Evolutionary conservation across 2,329 filamentous ascomycete genomes (phyloP).

Genomic region (Monosporascus cannonballus): DNA sequence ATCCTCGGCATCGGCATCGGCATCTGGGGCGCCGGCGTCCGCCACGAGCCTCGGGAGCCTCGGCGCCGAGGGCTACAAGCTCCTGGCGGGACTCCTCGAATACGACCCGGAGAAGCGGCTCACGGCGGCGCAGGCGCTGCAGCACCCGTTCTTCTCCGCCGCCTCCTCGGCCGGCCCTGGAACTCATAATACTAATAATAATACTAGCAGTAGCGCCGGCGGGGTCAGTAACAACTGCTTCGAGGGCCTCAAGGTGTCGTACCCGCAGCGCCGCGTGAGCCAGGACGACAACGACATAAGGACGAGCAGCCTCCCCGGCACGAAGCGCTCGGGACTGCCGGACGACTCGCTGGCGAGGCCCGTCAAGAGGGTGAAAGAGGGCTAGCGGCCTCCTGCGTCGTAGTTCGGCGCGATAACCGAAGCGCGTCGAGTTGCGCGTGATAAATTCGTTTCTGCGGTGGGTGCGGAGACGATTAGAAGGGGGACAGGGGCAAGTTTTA

Average conservation of each 20-base stretch:
- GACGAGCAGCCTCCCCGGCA: conserved; percentile 82
- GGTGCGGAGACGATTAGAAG: too few species aligned
- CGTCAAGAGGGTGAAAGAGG: conserved; percentile 57
- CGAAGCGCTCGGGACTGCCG: conserved; percentile 78
- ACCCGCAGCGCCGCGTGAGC: conserved; percentile 83
- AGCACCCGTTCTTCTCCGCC: conserved; percentile 81
- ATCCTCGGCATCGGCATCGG: conserved; percentile 37
- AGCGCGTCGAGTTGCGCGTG: too few species aligned
- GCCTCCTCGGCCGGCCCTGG: not conserved
- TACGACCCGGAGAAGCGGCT: conserved; percentile 89
- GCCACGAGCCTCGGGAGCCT: conserved; percentile 46
- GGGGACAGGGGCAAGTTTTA: too few species aligned
- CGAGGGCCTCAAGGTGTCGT: conserved; percentile 80
- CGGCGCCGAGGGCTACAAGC: conserved; percentile 71
- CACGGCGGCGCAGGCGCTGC: conserved; percentile 81
- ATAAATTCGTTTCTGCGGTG: too few species aligned
- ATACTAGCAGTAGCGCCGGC: conserved; percentile 19
- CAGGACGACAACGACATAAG: conserved; percentile 95
- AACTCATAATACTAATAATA: not conserved
- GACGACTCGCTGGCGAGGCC: conserved; percentile 69
- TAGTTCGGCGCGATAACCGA: too few species aligned
- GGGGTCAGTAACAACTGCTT: conserved; percentile 80
- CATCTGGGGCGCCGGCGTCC: conserved; percentile 6
- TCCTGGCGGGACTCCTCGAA: conserved; percentile 77
- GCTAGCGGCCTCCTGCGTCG: not conserved